Evolutionary conservation across 1,284 basidiomycete genomes (phyloP).

Genomic region (Trametes sp.): DNA sequence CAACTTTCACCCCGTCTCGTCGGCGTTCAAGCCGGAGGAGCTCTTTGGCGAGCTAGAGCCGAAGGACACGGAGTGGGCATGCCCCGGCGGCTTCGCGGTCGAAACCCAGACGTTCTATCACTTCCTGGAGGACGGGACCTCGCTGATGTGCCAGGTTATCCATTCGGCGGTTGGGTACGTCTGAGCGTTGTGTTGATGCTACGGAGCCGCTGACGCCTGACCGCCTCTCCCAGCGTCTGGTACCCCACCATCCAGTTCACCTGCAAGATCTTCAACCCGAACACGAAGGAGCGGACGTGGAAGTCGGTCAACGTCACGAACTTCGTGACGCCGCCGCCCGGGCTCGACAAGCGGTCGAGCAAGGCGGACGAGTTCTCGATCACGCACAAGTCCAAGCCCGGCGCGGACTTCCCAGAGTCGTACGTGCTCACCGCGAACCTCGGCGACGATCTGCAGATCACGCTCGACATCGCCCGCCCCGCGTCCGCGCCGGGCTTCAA

Average conservation of each 20-base stretch:
- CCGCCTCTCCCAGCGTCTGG: conserved; percentile 68
- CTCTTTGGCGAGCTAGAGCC: conserved; percentile 75
- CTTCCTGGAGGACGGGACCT: conserved; percentile 83
- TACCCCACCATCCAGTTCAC: conserved; percentile 96
- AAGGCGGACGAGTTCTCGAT: conserved; percentile 93
- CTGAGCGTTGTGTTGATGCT: conserved; percentile 10
- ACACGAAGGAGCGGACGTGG: conserved; percentile 83
- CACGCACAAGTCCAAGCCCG: conserved; percentile 71
- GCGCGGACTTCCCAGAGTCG: conserved; percentile 72
- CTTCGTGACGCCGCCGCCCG: conserved; percentile 79
- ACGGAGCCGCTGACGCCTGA: conserved; percentile 10
- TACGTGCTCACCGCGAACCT: conserved; percentile 88
- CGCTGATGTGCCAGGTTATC: conserved; percentile 92
- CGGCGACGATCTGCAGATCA: conserved; percentile 82
- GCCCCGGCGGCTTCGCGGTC: conserved; percentile 85
- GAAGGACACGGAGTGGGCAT: conserved; percentile 85
- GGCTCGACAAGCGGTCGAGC: conserved; percentile 86
- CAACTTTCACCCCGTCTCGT: conserved; percentile 83
- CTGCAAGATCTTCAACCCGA: conserved; percentile 89
- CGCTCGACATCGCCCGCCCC: conserved; percentile 77
- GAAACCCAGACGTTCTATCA: conserved; percentile 96
- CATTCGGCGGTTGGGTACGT: conserved; percentile 94
- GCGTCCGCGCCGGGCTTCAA: conserved; percentile 88
- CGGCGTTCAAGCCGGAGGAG: conserved; percentile 57
- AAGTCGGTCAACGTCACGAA: conserved; percentile 90